Percentiles rank a stretch among this genome's conserved stretches.
phyloP scores from a whole-genome alignment of 2,329 filamentous ascomycete genomes.

The Diaporthe sp. region DNA sequence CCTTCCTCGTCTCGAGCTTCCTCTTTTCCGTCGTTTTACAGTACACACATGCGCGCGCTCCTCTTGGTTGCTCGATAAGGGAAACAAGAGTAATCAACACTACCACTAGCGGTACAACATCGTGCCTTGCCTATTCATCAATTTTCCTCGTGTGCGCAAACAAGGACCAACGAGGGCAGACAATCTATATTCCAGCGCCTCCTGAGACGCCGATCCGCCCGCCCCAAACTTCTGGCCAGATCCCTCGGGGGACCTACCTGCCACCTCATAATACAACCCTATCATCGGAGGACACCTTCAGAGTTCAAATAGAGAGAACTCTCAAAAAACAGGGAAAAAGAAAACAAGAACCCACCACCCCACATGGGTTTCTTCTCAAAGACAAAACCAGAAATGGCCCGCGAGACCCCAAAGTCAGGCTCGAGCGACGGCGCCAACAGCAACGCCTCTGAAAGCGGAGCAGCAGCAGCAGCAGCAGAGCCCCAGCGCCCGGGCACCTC shows the following conservation, averaged over 20 bases:
- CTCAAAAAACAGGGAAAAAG: not conserved
- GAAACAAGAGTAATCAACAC: not conserved
- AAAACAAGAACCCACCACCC: not conserved
- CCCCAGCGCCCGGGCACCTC: conserved; percentile 58
- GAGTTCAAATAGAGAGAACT: not conserved
- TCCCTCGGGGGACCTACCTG: not conserved
- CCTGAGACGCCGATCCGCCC: conserved; percentile 6
- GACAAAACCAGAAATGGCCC: conserved; percentile 35
- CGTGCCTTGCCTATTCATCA: conserved; percentile 20
- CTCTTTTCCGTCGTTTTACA: not conserved
- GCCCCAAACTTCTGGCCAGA: not conserved
- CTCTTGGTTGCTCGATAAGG: not conserved
- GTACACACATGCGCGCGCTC: not conserved
- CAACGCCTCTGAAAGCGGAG: not conserved
- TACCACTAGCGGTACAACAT: conserved; percentile 5
- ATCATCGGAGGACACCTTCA: not conserved
- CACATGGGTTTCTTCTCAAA: conserved; percentile 40
- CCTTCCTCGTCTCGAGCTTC: conserved; percentile 26
- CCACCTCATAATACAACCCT: not conserved
- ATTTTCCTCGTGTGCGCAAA: not conserved
- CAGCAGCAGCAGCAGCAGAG: conserved; percentile 41
- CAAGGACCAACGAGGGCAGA: conserved; percentile 1
- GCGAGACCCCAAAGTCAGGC: conserved; percentile 23
- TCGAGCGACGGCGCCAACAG: not conserved
- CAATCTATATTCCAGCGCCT: not conserved